Percentiles rank a stretch among this genome's conserved stretches.
phyloP scores from a whole-genome alignment of 2,329 filamentous ascomycete species.

The Dothidotthia symphoricarpi region DNA sequence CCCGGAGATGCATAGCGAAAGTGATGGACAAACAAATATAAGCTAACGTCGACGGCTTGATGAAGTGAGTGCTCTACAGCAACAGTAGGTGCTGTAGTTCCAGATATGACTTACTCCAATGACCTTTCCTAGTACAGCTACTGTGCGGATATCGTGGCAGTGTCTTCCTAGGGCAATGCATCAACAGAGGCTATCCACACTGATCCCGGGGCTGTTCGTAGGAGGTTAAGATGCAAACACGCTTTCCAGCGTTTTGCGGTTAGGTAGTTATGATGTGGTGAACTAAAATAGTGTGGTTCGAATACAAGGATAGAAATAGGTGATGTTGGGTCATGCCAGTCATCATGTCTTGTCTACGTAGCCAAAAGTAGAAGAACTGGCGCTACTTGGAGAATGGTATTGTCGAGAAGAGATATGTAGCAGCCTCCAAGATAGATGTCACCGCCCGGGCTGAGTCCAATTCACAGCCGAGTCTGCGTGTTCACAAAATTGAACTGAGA shows the following conservation, averaged over 20 bases:
- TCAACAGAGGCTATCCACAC: too few species aligned
- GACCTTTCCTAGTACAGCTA: too few species aligned
- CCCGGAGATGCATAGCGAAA: slow-evolving; percentile 14
- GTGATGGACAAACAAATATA: slow-evolving; percentile 3
- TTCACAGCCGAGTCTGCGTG: slow-evolving; percentile 16
- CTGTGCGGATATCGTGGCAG: too few species aligned
- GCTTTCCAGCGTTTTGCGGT: neutral
- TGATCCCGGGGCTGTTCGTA: too few species aligned
- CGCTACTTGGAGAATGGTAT: neutral
- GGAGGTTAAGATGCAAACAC: neutral
- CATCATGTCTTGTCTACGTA: neutral
- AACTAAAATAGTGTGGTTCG: neutral
- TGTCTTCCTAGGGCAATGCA: too few species aligned
- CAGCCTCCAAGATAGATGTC: slow-evolving; percentile 21
- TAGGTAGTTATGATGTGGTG: slow-evolving; percentile 3
- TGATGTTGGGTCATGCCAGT: slow-evolving; percentile 3
- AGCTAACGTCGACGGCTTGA: slow-evolving; percentile 2
- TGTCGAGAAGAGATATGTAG: neutral
- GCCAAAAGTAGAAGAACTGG: neutral
- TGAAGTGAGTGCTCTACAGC: neutral
- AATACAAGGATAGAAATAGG: slow-evolving; percentile 9
- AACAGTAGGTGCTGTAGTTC: neutral
- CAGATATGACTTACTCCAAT: neutral
- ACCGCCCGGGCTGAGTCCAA: slow-evolving; percentile 26
- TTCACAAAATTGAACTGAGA: slow-evolving; percentile 12